Base-by-base conservation (phyloP, 257 asterid species). In the Solanum lycopersicoides region DNA sequence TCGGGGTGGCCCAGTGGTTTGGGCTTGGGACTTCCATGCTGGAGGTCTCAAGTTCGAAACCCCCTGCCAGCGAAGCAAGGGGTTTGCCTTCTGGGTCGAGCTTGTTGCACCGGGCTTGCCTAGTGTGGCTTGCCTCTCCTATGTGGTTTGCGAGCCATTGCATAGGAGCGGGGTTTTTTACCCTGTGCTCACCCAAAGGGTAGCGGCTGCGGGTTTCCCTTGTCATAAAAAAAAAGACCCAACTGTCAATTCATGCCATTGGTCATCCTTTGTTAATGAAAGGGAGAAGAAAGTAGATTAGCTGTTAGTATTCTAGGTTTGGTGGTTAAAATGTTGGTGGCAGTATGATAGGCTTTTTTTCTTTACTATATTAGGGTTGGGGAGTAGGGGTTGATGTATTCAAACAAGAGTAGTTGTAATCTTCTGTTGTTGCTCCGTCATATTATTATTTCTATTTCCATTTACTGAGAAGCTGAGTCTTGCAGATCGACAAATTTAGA, bases 401-500 rank as follows among this genome's bases (percentile, higher is more conserved):
- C 41, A 79, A 45, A 25, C 37, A 77, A 77, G 41, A 45, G 12
- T 47, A 50, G 9, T 60, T 16, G 28, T 80, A 80, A 28, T 47
- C 84, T 47, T 47, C 42, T 16, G 42, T 60, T 20, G 10, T 79
- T 45, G 42, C 16, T 45, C 9, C 20, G 5, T 47, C 30, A 77
- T 77, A 77, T 80, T 45, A 28, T 80, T 45, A 15, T 47, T 80
- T 30, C 34, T 28, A 28, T 80, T 80, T 80, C 68, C 84, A 47
- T 13, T 37, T 50, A n/a, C 60, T 35, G n/a, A 86, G 25, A 73
- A 84, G 50, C 50, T 66, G 53, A 85, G 12, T 72, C 32, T 21
- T 82, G 86, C 90, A 97, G 99, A 96, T 97, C 99, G 20, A 95
- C 99, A 83, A 94, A 90, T 90, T 90, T 97, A 95, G 99, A 97